Base-by-base conservation (phyloP, 2,329 filamentous ascomycete genomes). In the Aspergillus intermedius region DNA sequence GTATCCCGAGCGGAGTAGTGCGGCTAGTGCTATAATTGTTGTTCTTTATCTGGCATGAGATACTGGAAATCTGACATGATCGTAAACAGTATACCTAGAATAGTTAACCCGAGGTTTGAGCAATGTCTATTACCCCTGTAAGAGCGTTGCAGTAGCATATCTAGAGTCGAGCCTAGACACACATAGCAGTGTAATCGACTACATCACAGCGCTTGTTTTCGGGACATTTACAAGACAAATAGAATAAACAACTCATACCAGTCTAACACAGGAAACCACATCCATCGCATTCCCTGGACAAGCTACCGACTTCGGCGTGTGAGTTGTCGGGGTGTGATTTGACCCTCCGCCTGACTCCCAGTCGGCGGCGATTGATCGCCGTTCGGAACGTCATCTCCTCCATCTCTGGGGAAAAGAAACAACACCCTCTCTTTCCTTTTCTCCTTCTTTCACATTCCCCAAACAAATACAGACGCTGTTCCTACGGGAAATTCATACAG, bases 311-410 rank as follows among this genome's bases (percentile, higher is more conserved):
- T 30, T 30, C 25, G 25, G 25, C 25, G 25, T 30, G 46, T 57
- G 51, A 50, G 55, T 58, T 58, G 57, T 55, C 56, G 54, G 30
- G 48, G 46, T 52, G 40, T 49, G 48, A 45, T 52, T 55, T 56
- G 49, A 46, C 44, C 49, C 48, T 54, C 56, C 59, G 46, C 57
- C 57, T 60, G 59, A 60, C 51, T 50, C 28, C 45, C n/a, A n/a
- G 17, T 37, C 34, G n/a, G n/a, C n/a, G 49, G 49, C 45, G 46
- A 54, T 54, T 54, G 54, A 57, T 58, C 53, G 41, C 52, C 54
- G n/a, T 42, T 21, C 59, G 55, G 58, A 62, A 66, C 61, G 62
- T 64, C 64, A 66, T 64, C 49, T 19, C 15, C 15, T 25, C 17
- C 17, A n/a, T 17, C 34, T 19, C 34, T 30, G 25, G 25, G 25